phyloP scores from a whole-genome alignment of 768 basidiomycete species.

The Gloeophyllum trabeum region DNA sequence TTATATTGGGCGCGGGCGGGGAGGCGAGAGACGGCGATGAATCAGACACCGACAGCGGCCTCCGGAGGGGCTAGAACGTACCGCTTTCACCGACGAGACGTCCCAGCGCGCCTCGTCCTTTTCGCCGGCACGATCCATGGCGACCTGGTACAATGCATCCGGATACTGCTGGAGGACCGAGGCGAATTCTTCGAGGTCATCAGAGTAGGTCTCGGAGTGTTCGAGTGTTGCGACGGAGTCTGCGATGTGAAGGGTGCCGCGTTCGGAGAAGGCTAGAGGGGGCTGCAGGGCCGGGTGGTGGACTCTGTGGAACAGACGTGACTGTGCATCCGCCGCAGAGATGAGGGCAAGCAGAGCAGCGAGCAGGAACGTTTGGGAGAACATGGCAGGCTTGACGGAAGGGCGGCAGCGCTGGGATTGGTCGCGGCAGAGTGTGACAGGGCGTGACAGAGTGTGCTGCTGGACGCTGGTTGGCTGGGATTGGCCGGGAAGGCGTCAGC shows the following conservation, averaged over 20 bases:
- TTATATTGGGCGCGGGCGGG: no score
- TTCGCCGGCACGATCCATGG: constrained; percentile 39
- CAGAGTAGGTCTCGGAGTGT: constrained; percentile 27
- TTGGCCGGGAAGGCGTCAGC: no score
- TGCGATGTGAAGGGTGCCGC: constrained; percentile 28
- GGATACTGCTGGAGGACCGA: constrained; percentile 20
- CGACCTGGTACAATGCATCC: constrained; percentile 58
- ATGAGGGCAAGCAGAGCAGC: no score
- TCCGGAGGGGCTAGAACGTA: constrained; percentile 23
- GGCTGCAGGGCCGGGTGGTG: constrained; percentile 32
- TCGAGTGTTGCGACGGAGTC: constrained; percentile 17
- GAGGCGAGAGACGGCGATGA: not conserved
- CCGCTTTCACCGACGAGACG: constrained; percentile 51
- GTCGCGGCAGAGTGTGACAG: not conserved
- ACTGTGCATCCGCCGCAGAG: constrained; percentile 9
- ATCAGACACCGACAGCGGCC: no score
- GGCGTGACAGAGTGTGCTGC: not conserved
- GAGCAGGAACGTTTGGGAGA: not conserved
- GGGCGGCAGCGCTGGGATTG: not conserved
- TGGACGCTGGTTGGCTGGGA: no score
- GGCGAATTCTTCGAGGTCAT: constrained; percentile 37
- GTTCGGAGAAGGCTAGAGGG: constrained; percentile 24
- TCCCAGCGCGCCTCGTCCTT: constrained; percentile 36
- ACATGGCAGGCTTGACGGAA: not conserved
- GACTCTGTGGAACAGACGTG: constrained; percentile 38